A percentile compares a stretch with the other conserved stretches of the same genome.
These are phyloP conservation scores for Pilatotrama ljubarskyi DNA, from an alignment of 768 basidiomycete species.

Conservation along the genomic window DNA sequence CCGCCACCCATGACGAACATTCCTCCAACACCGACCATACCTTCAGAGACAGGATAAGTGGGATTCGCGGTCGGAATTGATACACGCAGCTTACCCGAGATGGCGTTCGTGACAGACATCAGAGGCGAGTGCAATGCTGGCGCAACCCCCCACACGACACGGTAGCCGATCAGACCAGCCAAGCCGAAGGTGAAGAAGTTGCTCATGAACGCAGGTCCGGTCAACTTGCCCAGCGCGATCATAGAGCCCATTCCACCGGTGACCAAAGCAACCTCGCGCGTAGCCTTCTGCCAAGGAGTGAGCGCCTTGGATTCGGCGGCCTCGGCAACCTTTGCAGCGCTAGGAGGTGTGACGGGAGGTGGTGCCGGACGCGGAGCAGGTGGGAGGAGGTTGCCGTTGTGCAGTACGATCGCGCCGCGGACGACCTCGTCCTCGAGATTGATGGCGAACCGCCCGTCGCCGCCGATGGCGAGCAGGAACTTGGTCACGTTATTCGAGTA, in stretches of 20 bases:
- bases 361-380: conserved; percentile 70
- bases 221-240: conserved; percentile 75
- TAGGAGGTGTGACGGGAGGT: conserved; percentile 55
- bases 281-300: conserved; percentile 85
- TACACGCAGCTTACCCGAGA: conserved; percentile 53
- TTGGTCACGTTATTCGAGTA: conserved; percentile 93
- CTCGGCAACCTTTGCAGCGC: conserved; percentile 46
- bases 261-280: conserved; percentile 69
- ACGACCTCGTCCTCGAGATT: conserved; percentile 84
- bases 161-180: conserved; percentile 83
- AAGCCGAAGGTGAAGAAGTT: conserved; percentile 89
- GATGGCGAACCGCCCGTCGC: conserved; percentile 59
- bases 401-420: conserved; percentile 75
- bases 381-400: conserved; percentile 64
- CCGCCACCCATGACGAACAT: conserved; percentile 92
- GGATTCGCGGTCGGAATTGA: not conserved
- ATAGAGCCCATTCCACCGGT: conserved; percentile 76
- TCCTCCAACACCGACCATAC: conserved; percentile 81
- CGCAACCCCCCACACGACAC: conserved; percentile 88
- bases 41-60: conserved; percentile 29
- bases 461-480: conserved; percentile 76
- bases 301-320: conserved; percentile 53
- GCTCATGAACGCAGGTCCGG: conserved; percentile 82
- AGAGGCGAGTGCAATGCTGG: conserved; percentile 87
- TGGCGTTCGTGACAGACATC: conserved; percentile 90